phyloP scores from a whole-genome alignment of 2,329 filamentous ascomycete genomes.

The Neospermospora avenae region DNA sequence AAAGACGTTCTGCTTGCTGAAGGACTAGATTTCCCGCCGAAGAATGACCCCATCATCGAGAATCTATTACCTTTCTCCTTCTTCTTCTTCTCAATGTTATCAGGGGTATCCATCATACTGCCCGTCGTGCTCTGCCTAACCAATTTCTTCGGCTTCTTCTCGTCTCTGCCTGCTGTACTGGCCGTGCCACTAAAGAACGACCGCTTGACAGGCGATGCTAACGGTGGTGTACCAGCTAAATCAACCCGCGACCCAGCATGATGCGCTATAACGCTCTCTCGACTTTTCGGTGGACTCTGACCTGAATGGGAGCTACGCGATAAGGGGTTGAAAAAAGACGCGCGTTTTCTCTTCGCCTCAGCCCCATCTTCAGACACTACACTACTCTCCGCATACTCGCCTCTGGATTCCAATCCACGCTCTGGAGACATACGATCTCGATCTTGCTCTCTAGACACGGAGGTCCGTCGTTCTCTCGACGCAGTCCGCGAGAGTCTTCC shows the following conservation, averaged over 20 bases:
- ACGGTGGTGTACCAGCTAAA: conserved; percentile 23
- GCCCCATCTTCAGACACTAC: conserved; percentile 39
- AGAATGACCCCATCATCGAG: conserved; percentile 36
- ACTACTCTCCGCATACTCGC: conserved; percentile 42
- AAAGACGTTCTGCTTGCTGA: background rate
- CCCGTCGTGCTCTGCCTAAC: conserved; percentile 23
- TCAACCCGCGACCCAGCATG: conserved; percentile 31
- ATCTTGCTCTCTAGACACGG: conserved; percentile 19
- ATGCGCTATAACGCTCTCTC: conserved; percentile 34
- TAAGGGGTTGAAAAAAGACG: conserved; percentile 39
- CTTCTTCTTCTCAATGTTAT: conserved; percentile 37
- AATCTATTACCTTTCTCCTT: conserved; percentile 44
- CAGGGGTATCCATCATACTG: conserved; percentile 3
- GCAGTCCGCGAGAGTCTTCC: conserved; percentile 38
- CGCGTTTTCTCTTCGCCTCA: conserved; percentile 39
- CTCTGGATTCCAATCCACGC: conserved; percentile 17
- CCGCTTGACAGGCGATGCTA: conserved; percentile 34
- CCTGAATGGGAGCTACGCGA: conserved; percentile 25
- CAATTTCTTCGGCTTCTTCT: conserved; percentile 32
- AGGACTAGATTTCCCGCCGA: conserved; percentile 22
- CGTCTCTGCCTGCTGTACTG: conserved; percentile 20
- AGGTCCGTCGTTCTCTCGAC: conserved; percentile 28
- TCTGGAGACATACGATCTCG: conserved; percentile 10
- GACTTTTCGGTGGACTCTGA: conserved; percentile 30
- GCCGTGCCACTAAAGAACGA: conserved; percentile 37